Evolutionary conservation across 257 asterid genomes (phyloP), one percentile per base, ranked within the genome.

Genomic region (Jaltomata sinuosa): DNA sequence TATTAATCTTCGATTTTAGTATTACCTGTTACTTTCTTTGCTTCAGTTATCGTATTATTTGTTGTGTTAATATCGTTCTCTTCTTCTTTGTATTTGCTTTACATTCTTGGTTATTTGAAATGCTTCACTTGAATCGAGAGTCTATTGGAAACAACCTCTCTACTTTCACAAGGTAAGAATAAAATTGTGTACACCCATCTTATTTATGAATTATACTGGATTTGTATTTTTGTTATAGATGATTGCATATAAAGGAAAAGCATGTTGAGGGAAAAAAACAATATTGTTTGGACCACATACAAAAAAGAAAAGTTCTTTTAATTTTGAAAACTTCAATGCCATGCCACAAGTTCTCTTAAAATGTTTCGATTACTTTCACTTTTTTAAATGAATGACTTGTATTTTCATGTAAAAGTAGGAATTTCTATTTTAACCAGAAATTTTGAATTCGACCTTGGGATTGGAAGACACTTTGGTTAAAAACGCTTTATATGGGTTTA

Each of bases 401-500:
- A 11, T 34, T 11, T 19, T 68, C 11, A 11, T 34, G 27, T 68
- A 8, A 68, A 68, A 11, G n/a, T 19, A 68, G 14, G 16, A 9
- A 68, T 21, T 40, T 68, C 8, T 69, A 1, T 36, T 38, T 68
- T 18, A 18, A 4, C 0, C 0, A 34, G 0, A 68, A 21, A 34
- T 4, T 34, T 34, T 67, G 6, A 21, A 32, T 34, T 8, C 0
- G 1, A 32, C 2, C 21, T 65, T 16, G 5, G 18, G 11, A 21
- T 18, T 0, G 0, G 0, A 57, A n/a, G 6, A 8, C 0, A 34
- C 8, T 34, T 19, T 0, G 12, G 1, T 18, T 0, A 22, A 65
- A 65, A 31, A 0, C 1, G 6, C 4, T 18, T 34, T 19, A 34
- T 19, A 36, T 8, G 21, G 6, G 18, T 0, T 47, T 32, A 3